Evolutionary conservation across 257 asterid genomes (phyloP).

Genomic region (Rubia yunnanensis): DNA sequence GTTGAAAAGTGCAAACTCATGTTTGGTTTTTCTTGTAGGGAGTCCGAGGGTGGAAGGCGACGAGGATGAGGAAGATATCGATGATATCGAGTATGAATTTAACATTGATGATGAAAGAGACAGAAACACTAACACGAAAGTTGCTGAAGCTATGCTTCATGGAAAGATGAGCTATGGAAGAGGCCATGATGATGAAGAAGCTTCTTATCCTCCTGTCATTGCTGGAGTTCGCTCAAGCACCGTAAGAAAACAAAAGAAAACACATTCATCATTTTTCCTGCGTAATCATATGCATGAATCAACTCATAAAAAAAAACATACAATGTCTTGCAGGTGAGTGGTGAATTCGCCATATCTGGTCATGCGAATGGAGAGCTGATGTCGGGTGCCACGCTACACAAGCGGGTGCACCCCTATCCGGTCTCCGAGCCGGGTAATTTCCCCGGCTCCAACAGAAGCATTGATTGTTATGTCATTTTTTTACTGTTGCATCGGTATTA

Average conservation of each 20-base stretch:
- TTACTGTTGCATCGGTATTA: neutral
- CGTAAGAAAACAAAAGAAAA: constrained; percentile 30
- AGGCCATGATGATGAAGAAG: constrained; percentile 81
- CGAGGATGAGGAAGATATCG: constrained; percentile 91
- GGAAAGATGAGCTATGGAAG: constrained; percentile 97
- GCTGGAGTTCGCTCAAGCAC: constrained; percentile 68
- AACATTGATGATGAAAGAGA: constrained; percentile 58
- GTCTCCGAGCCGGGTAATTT: constrained; percentile 45
- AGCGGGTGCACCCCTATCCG: constrained; percentile 80
- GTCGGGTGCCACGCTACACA: constrained; percentile 60
- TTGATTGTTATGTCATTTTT: neutral
- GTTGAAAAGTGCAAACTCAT: neutral
- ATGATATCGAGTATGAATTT: constrained; percentile 94
- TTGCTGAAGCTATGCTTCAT: constrained; percentile 86
- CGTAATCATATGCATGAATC: neutral
- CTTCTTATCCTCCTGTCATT: constrained; percentile 68
- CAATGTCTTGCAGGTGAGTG: constrained; percentile 50
- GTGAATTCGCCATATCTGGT: constrained; percentile 59
- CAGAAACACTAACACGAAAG: constrained; percentile 47
- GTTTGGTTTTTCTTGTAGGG: constrained; percentile 36
- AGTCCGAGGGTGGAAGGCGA: constrained; percentile 96
- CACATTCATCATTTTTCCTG: neutral
- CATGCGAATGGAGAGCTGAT: constrained; percentile 68
- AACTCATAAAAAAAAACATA: neutral
- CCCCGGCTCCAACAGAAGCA: neutral